Evolutionary conservation across 139 green algal genomes (phyloP), one percentile per base, ranked within the genome.

Genomic region (Closterium sp.): DNA sequence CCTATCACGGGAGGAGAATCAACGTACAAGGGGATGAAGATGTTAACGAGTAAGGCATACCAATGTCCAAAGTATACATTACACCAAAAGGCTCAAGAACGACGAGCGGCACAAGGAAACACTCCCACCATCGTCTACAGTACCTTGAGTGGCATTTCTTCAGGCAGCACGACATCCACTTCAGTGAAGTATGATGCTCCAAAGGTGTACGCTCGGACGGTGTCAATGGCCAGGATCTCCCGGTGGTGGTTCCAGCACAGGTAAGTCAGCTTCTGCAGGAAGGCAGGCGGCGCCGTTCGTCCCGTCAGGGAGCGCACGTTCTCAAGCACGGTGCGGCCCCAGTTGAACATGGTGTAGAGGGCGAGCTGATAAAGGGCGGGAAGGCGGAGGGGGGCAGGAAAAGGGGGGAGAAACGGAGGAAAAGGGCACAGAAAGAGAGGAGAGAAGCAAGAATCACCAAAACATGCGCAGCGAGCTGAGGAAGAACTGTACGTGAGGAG

Each of bases 161-260:
- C n/a, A 92, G 89, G 9, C 66, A 96, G 87, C 43, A 97, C 95
- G 28, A 97, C 92, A 90, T 97, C 95, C 21, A 97, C 94, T 92
- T 97, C 95, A 7, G 92, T 92, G 88, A 97, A 95, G 55, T 93
- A 96, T 25, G 84, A 91, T 28, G 87, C 84, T 0, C 95, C 95
- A 36, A 96, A 96, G 10, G 89, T 95, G 88, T 96, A 97, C 2
- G 95, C 94, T 35, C 95, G 92, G 0, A 96, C 94, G 0, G 95
- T 97, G 89, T 97, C 95, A 43, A 97, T 95, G 33, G 93, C 25
- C n/a, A 91, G 38, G 21, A 97, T 94, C 2, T 88, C 33, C 28
- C 84, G 76, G 87, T 96, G 87, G 87, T 96, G 94, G 38, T 96
- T 95, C 89, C 93, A 96, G 10, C 94, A 91, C 9, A 97, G 90